These are phyloP conservation scores for Aristolochia contorta DNA, from an alignment of 164 flowering plant genomes.

Conservation along the genomic window DNA sequence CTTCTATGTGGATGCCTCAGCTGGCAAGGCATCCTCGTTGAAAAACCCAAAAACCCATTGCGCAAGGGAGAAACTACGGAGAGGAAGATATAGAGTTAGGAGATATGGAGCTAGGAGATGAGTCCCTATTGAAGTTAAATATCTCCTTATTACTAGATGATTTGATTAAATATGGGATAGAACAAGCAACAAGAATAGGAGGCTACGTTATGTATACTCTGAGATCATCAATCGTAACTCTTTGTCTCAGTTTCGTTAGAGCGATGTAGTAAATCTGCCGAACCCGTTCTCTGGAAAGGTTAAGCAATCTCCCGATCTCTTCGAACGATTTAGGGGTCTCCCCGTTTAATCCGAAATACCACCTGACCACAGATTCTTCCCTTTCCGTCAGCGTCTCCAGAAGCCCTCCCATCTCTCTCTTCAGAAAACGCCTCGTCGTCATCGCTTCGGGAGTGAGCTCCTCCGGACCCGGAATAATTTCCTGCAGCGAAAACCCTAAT, in stretches of 20 bases:
- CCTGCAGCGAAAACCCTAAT: conserved; percentile 19
- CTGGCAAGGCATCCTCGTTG: too few relatives aligned
- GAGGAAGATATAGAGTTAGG: too few relatives aligned
- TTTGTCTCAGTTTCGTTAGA: conserved; percentile 27
- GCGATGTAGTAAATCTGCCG: conserved; percentile 41
- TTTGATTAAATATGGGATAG: too few relatives aligned
- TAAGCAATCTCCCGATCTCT: conserved; percentile 40
- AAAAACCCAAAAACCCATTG: too few relatives aligned
- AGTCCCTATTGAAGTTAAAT: too few relatives aligned
- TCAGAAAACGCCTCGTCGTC: conserved; percentile 26
- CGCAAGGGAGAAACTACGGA: too few relatives aligned
- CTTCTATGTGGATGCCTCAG: too few relatives aligned
- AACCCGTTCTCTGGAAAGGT: conserved; percentile 54
- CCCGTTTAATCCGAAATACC: conserved; percentile 39
- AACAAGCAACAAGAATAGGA: too few relatives aligned
- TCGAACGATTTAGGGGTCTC: conserved; percentile 38
- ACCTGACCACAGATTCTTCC: conserved; percentile 35
- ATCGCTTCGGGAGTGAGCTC: conserved; percentile 40
- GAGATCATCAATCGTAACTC: conserved; percentile 4
- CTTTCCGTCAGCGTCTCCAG: conserved; percentile 28
- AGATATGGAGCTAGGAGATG: too few relatives aligned
- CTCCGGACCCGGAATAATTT: conserved; percentile 45
- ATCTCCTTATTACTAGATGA: too few relatives aligned
- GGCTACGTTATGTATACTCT: conserved; percentile 5
- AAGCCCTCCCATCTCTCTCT: conserved; percentile 25